Base-by-base conservation (phyloP, 768 basidiomycete species). In the Russula griseocarnosa region DNA sequence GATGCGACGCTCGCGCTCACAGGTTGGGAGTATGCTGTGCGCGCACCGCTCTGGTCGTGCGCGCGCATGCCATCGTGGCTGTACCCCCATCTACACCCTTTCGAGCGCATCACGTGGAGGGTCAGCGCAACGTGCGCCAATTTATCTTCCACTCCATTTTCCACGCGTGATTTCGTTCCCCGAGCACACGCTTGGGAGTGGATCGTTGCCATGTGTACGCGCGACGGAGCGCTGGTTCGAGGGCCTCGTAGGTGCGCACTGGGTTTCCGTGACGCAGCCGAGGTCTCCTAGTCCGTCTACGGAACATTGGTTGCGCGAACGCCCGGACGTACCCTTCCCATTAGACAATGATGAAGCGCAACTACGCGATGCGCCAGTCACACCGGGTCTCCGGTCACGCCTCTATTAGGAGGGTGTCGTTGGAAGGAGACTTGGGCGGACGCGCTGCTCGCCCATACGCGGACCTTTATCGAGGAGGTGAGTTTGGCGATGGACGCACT, bases 151-250 rank as follows among this genome's bases (percentile, higher is more conserved):
- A 60, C 38, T 69, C 71, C 47, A 66, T 72, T 61, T 66, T 67
- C 62, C 65, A 64, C 46, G 60, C n/a, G 58, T 3, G 59, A 61
- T 28, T 46, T 65, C 24, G 30, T 70, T 22, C 66, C 62, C 30
- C 55, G 56, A 52, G 52, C 67, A 32, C 54, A 49, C 54, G 62
- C 61, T 24, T 69, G 70, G 70, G 65, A 70, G 49, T 74, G 73
- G 73, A 54, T 74, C 60, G 52, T 71, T 38, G 72, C 72, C 62
- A 72, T 54, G 69, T 73, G 49, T 74, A 65, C 28, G 73, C 34
- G 62, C 60, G 47, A 64, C 74, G 20, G 73, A 74, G 58, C 73
- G 73, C 28, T 74, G 73, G 73, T 74, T 74, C 56, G 73, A 74
- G 62, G 72, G 68, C 13, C 67, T 71, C 32, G 54, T 71, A 52